Evolutionary conservation across 148 eudicot species (phyloP), one percentile per base, ranked within the genome.

Genomic region (Rhododendron molle): DNA sequence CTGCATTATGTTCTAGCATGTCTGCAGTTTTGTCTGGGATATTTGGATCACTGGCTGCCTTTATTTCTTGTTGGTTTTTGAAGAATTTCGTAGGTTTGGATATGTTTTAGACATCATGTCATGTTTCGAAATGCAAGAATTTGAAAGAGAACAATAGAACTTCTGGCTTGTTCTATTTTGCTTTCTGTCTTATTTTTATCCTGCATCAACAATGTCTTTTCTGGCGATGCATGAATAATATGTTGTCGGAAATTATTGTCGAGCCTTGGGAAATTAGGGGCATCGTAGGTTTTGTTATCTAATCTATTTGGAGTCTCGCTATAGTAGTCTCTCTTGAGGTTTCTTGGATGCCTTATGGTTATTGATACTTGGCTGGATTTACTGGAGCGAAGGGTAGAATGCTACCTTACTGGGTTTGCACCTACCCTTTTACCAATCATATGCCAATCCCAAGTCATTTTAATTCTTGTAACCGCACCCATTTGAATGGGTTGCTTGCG

Each of bases 1-100:
- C 69, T 81, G 40, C 52, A 23, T 76, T 81, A 81, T 76, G 65
- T 58, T 58, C 65, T 20, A 58, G 26, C 65, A 58, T 58, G 7
- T 58, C 65, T 21, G n/a, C 65, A 58, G 65, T 58, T 58, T 54
- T 58, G 65, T 58, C 23, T 58, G 65, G 65, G 65, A 58, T 58
- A 58, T 58, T 20, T 58, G n/a, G 65, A 20, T 20, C 65, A 6
- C 23, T 58, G 20, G 36, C 34, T 81, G 74, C 26, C 20, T 44
- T 23, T 74, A 7, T 46, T 38, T 7, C 32, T 73, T 86, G 28
- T 72, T 77, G 69, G 34, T 10, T 58, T 50, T 32, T 38, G 81
- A 73, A 81, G 81, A 52, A 67, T 38, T 50, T 72, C 38, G 28
- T 49, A n/a, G 81, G 32, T 86, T 72, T 74, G 28, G 28, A 80